Percentiles rank a stretch among this genome's conserved stretches.
Conservation (phyloP, 371 early-diverging fungal species). For the Mucor piriformis region DNA sequence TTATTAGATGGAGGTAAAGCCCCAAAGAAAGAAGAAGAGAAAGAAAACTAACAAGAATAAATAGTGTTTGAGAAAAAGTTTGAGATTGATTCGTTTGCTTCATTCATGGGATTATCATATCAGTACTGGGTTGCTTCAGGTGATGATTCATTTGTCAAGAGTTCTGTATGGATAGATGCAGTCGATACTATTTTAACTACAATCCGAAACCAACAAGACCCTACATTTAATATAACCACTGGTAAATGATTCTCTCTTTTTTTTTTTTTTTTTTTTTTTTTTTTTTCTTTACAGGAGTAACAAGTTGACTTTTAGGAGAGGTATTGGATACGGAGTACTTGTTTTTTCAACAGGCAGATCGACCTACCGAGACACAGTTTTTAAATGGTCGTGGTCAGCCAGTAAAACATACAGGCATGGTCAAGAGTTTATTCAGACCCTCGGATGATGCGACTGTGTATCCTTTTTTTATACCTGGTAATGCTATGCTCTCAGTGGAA, state of each 20-base stretch:
- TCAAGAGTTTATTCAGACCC: constrained; percentile 64
- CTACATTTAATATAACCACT: constrained; percentile 40
- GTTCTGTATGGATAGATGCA: constrained; percentile 43
- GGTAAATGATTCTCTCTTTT: constrained; percentile 18
- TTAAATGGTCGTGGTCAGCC: constrained; percentile 58
- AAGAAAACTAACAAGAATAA: too few relatives aligned
- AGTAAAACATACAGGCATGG: constrained; percentile 60
- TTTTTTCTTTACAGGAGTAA: too few relatives aligned
- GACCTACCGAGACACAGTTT: constrained; percentile 64
- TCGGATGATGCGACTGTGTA: constrained; percentile 68
- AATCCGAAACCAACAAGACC: constrained; percentile 37
- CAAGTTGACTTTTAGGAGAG: too few relatives aligned
- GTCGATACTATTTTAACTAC: constrained; percentile 34
- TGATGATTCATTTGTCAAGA: constrained; percentile 38
- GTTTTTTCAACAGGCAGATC: constrained; percentile 38
- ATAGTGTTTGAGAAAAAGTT: constrained; percentile 52
- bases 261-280: neutral
- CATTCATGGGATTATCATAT: constrained; percentile 53
- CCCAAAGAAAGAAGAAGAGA: neutral
- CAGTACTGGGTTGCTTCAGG: constrained; percentile 47
- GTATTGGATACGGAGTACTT: constrained; percentile 24
- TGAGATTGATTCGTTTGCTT: constrained; percentile 60
- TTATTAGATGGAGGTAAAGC: constrained; percentile 21
- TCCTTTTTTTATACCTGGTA: constrained; percentile 70
- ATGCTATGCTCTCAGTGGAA: constrained; percentile 69